These are phyloP conservation scores for Penicillium sp. DNA, from an alignment of 2,329 filamentous ascomycete species.

Conservation along the genomic window DNA sequence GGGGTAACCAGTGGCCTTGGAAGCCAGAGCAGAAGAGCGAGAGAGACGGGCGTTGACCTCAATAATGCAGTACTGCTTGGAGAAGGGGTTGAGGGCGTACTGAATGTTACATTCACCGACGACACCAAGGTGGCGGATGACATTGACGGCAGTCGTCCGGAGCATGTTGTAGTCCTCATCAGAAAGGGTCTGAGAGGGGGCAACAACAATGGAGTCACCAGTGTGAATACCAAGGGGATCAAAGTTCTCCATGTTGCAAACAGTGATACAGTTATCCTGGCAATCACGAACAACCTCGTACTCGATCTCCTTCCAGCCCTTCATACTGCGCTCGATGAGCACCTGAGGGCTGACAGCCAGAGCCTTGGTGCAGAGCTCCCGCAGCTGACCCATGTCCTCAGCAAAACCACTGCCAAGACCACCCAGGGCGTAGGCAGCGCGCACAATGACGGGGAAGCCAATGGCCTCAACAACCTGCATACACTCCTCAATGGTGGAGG, in stretches of 20 bases:
- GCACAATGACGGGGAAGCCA: slow-evolving; percentile 94
- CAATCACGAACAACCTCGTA: slow-evolving; percentile 97
- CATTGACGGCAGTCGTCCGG: slow-evolving; percentile 92
- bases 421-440: slow-evolving; percentile 92
- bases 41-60: slow-evolving; percentile 97
- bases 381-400: slow-evolving; percentile 77
- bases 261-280: slow-evolving; percentile 97
- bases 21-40: slow-evolving; percentile 89
- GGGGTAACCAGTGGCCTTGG: slow-evolving; percentile 95
- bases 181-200: slow-evolving; percentile 92
- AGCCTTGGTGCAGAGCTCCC: slow-evolving; percentile 89
- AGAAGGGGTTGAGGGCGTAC: slow-evolving; percentile 94
- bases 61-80: slow-evolving; percentile 96
- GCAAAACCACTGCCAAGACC: slow-evolving; percentile 95
- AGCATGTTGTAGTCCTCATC: slow-evolving; percentile 99
- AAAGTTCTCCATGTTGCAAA: slow-evolving; percentile 99
- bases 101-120: slow-evolving; percentile 99
- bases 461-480: slow-evolving; percentile 86
- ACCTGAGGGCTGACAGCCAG: slow-evolving; percentile 95
- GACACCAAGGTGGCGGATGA: slow-evolving; percentile 94
- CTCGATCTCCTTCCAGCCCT: slow-evolving; percentile 99
- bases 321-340: slow-evolving; percentile 97
- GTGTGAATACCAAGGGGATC: slow-evolving; percentile 97
- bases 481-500: slow-evolving; percentile 83
- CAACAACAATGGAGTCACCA: slow-evolving; percentile 96